These are phyloP conservation scores for Suhomyces kilbournensis DNA, from an alignment of 805 yeast species.

Conservation along the genomic window DNA sequence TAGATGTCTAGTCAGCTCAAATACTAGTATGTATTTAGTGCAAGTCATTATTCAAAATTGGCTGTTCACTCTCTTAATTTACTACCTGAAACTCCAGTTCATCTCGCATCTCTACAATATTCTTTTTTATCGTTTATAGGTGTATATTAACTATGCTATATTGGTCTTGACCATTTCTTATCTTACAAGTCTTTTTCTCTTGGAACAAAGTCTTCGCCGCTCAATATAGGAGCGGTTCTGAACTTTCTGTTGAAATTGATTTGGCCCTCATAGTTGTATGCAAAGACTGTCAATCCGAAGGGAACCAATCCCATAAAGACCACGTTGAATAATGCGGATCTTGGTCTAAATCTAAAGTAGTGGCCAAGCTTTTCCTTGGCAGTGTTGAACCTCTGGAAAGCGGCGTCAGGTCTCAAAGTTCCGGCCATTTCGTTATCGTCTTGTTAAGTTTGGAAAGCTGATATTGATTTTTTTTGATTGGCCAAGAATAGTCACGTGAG, in stretches of 20 bases:
- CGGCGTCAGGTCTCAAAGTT: constrained; percentile 43
- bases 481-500: neutral
- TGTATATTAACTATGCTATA: neutral
- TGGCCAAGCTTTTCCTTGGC: constrained; percentile 42
- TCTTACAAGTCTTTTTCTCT: constrained; percentile 42
- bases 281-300: constrained; percentile 32
- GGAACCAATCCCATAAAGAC: constrained; percentile 40
- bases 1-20: too few species aligned
- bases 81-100: too few species aligned
- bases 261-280: constrained; percentile 41
- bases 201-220: constrained; percentile 39
- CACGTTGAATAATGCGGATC: constrained; percentile 33
- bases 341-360: constrained; percentile 42
- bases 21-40: too few species aligned
- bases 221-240: constrained; percentile 35
- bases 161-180: neutral
- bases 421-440: constrained; percentile 32
- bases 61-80: too few species aligned
- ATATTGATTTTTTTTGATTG: constrained; percentile 7
- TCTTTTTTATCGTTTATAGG: neutral
- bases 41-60: too few species aligned
- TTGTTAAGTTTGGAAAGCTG: neutral
- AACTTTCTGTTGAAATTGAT: constrained; percentile 27
- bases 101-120: neutral
- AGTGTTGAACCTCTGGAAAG: constrained; percentile 38